Evolutionary conservation across 495 filamentous ascomycete species (phyloP), one percentile per base, ranked within the genome.

Genomic region (Tuber aestivum): DNA sequence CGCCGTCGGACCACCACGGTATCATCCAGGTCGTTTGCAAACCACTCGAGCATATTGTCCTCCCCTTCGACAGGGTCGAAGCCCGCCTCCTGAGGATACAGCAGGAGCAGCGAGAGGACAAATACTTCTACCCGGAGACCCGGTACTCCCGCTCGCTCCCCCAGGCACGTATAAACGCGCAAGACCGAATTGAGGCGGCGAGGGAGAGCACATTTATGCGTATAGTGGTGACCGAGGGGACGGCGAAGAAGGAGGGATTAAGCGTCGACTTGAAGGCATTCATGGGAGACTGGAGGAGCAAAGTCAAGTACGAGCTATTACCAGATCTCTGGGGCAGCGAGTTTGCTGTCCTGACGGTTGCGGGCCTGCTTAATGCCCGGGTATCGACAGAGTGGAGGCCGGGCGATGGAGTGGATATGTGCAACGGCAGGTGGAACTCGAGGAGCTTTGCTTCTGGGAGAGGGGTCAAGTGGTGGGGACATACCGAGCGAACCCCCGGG

Each of bases 1-100:
- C 91, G 12, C 92, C 92, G 9, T 89, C 89, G 70, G 92, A 95
- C 79, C 88, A 91, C 45, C 89, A 94, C 35, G 92, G 91, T 32
- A 84, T 88, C 40, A 88, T 95, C 45, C 92, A 95, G 78, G 85
- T 86, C 0, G 87, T 93, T 21, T 95, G 92, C 80, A 87, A 85
- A 69, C 92, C 91, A 8, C 68, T 69, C 48, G 69, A 76, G 56
- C 84, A 86, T 72, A 87, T 88, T 48, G 74, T 87, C 76, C 84
- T 85, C 76, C 85, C 84, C 75, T 86, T 87, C 76, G 88, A 87
- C 77, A 85, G 84, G 71, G 87, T 77, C 21, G 45, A 72, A 65
- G 78, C 78, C 38, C 37, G 70, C 41, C 76, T 84, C n/a, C 78
- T 81, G 76, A 87, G 74, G 84, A 85, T 77, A 37, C 75, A 76